Base-by-base conservation (phyloP, 2,329 filamentous ascomycete genomes). In the Blumeria graminis region DNA sequence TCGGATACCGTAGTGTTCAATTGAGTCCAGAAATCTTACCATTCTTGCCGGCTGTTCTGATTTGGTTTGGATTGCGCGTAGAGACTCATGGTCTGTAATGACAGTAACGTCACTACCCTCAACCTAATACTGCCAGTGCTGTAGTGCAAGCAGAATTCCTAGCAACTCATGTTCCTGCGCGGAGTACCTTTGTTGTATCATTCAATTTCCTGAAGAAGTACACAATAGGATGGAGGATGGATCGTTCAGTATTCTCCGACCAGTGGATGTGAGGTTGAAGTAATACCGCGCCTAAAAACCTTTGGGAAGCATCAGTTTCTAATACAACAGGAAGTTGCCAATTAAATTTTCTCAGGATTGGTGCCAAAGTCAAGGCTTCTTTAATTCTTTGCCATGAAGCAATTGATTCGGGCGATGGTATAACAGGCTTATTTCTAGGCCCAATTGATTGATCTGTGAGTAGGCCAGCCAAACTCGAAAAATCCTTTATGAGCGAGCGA, bases 21-120 rank as follows among this genome's bases (percentile, higher is more conserved):
- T 22, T 13, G 3, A 32, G 14, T 55, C 52, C 6, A 55, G 22
- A 14, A 55, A 43, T 32, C 52, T 28, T n/a, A 55, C 32, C 9
- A 55, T 55, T 3, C 35, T 28, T 3, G 36, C 35, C 6, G 52
- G 36, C n/a, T 55, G n/a, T 41, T 55, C 52, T 5, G 52, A 16
- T 43, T 55, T 55, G 7, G 35, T 55, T n/a, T 28, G 36, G 14
- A 55, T 41, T n/a, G 11, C 2, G n/a, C 14, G 41, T 5, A 55
- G n/a, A 4, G 52, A 55, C 33, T 55, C 36, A n/a, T 55, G 52
- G 22, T 55, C 52, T 10, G 36, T 55, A 28, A 55, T 43, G 35
- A 55, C 18, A 22, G 35, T 55, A 33, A 43, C 18, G 16, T 55
- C 52, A 3, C 36, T n/a, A 6, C 36, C 52, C 33, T 55, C 18